Base-by-base conservation (phyloP, 129 eudicot genomes). In the Lactuca saligna region DNA sequence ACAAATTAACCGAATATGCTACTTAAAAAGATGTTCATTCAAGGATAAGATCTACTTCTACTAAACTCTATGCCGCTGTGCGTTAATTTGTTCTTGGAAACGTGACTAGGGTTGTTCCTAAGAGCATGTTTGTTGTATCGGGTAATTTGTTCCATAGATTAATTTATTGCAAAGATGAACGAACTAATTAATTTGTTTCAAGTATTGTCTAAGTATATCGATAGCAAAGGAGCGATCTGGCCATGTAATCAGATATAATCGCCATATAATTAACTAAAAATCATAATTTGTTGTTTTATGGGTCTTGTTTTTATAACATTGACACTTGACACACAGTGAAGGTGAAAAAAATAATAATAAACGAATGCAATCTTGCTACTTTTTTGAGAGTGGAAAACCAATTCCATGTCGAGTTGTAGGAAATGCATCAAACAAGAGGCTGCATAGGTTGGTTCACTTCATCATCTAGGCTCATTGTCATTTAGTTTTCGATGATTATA, bases 401-500 rank as follows among this genome's bases (percentile, higher is more conserved):
- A 89, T 77, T 34, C 96, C 96, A 68, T 89, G 96, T 33, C 96
- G 70, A 38, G 69, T 80, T 31, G 80, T 77, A 12, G 93, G 93
- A 66, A 86, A 84, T 11, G 54, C 42, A 44, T 81, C 75, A 63
- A 86, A 88, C 70, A 92, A 65, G 14, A 82, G 10, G 71, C 95
- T 80, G 68, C 98, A 86, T 69, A 8, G 90, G 84, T 29, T 57
- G 44, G 4, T 5, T 35, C 34, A 56, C 63, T 46, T 77, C 70
- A 3, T 78, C 78, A 46, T 65, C 73, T 3, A 42, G 32, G 15
- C 57, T 11, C 13, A 59, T 55, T 13, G n/a, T 17, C 13, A 54
- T 54, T 6, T 35, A 61, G n/a, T 64, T 9, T 54, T 64, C 57
- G 9, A 60, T 66, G 31, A 69, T 0, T 49, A 0, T 17, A 42